These are phyloP conservation scores for Candida tibetensis DNA, from an alignment of 805 yeast species.

Conservation along the genomic window DNA sequence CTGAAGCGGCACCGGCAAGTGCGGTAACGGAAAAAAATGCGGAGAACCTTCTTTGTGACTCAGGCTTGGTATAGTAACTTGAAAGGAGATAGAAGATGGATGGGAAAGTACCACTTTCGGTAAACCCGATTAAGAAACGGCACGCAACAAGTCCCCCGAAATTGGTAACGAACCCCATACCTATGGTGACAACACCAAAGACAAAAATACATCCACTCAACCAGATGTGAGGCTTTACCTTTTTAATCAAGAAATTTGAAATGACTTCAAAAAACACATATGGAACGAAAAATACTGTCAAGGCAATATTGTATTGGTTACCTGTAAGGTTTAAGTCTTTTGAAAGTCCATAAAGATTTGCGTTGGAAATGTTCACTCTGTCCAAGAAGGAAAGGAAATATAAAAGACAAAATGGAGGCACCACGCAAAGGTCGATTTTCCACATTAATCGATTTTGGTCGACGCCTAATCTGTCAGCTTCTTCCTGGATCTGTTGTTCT, in stretches of 20 bases:
- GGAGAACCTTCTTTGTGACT: conserved; percentile 67
- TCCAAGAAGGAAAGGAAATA: conserved; percentile 78
- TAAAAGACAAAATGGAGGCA: conserved; percentile 72
- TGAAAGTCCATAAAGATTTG: conserved; percentile 68
- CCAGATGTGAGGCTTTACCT: conserved; percentile 64
- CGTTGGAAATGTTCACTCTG: conserved; percentile 80
- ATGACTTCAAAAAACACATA: conserved; percentile 63
- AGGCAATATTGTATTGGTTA: conserved; percentile 59
- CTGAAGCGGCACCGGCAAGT: conserved; percentile 77
- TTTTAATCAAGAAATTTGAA: conserved; percentile 59
- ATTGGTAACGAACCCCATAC: conserved; percentile 61
- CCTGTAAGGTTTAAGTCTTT: conserved; percentile 53
- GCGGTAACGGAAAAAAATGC: conserved; percentile 70
- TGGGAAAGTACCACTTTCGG: conserved; percentile 73
- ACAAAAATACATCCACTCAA: conserved; percentile 53
- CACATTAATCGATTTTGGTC: conserved; percentile 55
- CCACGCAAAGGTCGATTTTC: conserved; percentile 66
- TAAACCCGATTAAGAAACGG: conserved; percentile 62
- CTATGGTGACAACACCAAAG: conserved; percentile 65
- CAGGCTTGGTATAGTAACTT: conserved; percentile 61
- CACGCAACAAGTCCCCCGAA: conserved; percentile 60
- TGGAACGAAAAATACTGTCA: conserved; percentile 71
- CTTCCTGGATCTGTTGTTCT: conserved; percentile 15
- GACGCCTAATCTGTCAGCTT: conserved; percentile 39
- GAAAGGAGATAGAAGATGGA: conserved; percentile 69